Conservation (phyloP, 352 stramenopile species). For the Thalassiosira oceanica region DNA sequence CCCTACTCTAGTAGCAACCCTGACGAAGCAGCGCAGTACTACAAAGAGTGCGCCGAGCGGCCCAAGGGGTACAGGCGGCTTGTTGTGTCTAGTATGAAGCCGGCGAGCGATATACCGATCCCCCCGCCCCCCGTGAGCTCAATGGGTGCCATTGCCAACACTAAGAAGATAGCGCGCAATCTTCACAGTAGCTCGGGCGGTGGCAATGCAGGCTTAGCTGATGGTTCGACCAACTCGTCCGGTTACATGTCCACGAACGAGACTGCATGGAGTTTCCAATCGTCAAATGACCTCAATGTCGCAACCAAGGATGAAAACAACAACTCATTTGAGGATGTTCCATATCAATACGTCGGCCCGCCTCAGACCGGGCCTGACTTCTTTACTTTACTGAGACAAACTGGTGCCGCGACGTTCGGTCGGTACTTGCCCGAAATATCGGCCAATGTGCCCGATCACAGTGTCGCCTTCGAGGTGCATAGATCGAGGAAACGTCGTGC, state of each 20-base stretch:
- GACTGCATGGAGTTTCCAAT: too few species aligned
- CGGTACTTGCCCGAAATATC: constrained; percentile 50
- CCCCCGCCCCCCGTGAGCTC: constrained; percentile 1
- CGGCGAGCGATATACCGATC: constrained; percentile 7
- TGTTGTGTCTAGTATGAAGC: constrained; percentile 25
- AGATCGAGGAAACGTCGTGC: constrained; percentile 8
- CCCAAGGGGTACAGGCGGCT: constrained; percentile 47
- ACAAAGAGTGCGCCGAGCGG: constrained; percentile 33
- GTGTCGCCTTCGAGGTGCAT: constrained; percentile 34
- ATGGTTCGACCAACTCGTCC: too few species aligned
- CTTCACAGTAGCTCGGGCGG: too few species aligned
- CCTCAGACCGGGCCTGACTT: constrained; percentile 35
- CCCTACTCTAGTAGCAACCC: constrained; percentile 7
- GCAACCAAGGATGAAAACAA: too few species aligned
- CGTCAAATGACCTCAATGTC: too few species aligned
- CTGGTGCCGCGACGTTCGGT: constrained; percentile 40
- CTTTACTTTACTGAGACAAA: constrained; percentile 31
- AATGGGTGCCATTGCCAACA: too few species aligned
- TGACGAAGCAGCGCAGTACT: constrained; percentile 31
- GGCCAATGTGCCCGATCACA: constrained; percentile 44
- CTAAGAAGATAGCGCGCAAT: too few species aligned
- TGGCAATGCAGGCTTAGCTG: too few species aligned
- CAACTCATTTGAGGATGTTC: too few species aligned
- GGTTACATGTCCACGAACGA: too few species aligned
- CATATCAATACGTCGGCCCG: constrained; percentile 13